Conservation (phyloP, 176 grass and related monocot species). For the Ensete ventricosum region DNA sequence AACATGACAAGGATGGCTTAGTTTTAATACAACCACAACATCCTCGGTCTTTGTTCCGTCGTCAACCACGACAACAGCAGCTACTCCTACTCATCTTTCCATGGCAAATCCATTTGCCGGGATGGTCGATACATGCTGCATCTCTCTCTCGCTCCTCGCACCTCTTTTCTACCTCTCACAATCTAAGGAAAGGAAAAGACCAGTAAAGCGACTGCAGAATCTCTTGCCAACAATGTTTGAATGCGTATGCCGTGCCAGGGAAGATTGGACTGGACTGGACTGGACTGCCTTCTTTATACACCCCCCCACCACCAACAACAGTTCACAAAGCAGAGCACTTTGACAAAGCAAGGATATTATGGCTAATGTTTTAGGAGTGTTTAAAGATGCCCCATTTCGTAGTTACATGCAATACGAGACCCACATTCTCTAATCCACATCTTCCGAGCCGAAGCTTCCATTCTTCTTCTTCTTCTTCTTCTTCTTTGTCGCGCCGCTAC, state of each 20-base stretch:
- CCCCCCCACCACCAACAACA: constrained; percentile 12
- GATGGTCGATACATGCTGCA: too few species aligned
- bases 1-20: neutral
- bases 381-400: constrained; percentile 31
- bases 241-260: constrained; percentile 31
- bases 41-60: too few species aligned
- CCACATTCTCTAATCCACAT: constrained; percentile 17
- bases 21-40: too few species aligned
- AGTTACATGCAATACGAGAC: constrained; percentile 25
- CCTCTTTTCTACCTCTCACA: too few species aligned
- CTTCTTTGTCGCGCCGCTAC: constrained; percentile 1
- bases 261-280: constrained; percentile 23
- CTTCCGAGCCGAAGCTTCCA: constrained; percentile 24
- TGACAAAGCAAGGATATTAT: constrained; percentile 36
- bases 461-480: neutral
- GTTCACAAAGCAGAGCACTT: constrained; percentile 36
- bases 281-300: constrained; percentile 25
- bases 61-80: too few species aligned
- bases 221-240: constrained; percentile 29
- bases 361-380: constrained; percentile 43
- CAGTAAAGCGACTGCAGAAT: too few species aligned
- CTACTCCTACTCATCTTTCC: too few species aligned
- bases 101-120: too few species aligned
- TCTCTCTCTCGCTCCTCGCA: too few species aligned
- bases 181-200: too few species aligned